Evolutionary conservation across 169 alveolate genomes (phyloP).

Genomic region (Pseudocohnilembus persalinus): DNA sequence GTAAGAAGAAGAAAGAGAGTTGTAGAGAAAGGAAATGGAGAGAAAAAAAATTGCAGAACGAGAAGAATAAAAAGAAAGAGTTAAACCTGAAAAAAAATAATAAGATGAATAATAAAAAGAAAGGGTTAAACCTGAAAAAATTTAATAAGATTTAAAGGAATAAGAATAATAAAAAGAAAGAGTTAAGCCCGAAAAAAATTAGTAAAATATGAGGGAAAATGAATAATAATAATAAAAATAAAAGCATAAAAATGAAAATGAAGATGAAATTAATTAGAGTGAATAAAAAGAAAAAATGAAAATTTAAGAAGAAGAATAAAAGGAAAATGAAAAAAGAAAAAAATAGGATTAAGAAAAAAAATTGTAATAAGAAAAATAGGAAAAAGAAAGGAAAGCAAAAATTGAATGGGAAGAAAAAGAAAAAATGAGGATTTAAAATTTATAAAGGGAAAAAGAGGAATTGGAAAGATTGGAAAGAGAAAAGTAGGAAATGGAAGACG

Average conservation of each 20-base stretch:
- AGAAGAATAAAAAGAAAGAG: not conserved
- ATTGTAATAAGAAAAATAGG: not conserved
- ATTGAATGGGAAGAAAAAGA: not conserved
- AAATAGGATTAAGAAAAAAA: slow-evolving; percentile 5
- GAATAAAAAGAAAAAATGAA: slow-evolving; percentile 2
- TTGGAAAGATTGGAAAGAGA: not conserved
- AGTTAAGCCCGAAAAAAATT: not conserved
- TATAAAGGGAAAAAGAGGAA: not conserved
- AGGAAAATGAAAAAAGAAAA: not conserved
- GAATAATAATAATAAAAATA: too few relatives aligned
- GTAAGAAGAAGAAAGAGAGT: slow-evolving; percentile 1
- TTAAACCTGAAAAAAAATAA: not conserved
- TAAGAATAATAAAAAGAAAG: not conserved
- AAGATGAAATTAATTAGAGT: not conserved
- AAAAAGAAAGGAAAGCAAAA: not conserved
- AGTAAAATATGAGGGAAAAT: not conserved
- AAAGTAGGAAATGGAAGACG: not conserved
- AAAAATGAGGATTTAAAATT: not conserved
- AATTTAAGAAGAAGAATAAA: not conserved
- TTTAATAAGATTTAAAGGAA: not conserved
- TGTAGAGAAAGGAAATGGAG: not conserved
- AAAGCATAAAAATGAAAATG: not conserved
- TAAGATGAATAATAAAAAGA: not conserved
- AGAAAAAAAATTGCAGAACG: slow-evolving; percentile 1
- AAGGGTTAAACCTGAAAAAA: slow-evolving; percentile 2